Evolutionary conservation across 208 protist species (phyloP).

Genomic region (Angomonas deanei): DNA sequence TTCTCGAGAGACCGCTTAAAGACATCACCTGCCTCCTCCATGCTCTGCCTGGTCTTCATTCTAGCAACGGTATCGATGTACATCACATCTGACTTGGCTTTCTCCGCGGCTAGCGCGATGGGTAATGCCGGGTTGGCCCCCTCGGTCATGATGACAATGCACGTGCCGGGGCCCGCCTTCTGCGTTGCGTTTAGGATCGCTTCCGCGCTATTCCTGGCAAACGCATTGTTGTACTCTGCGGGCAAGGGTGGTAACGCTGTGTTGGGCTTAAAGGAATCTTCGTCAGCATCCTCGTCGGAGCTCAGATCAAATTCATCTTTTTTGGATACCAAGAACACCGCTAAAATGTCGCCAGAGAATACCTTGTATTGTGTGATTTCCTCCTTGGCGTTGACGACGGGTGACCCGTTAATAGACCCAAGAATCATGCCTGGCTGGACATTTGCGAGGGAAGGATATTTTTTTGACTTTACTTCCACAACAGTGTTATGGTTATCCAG

Average conservation of each 20-base stretch:
- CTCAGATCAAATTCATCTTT: constrained; percentile 82
- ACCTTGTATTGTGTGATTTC: constrained; percentile 43
- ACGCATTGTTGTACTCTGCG: constrained; percentile 31
- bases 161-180: constrained; percentile 41
- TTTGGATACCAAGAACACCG: constrained; percentile 28
- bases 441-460: constrained; percentile 27
- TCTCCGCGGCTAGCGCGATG: constrained; percentile 66
- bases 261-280: constrained; percentile 40
- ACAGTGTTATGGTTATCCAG: constrained; percentile 50
- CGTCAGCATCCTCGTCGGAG: constrained; percentile 62
- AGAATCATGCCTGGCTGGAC: constrained; percentile 59
- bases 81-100: constrained; percentile 66
- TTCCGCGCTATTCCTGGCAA: constrained; percentile 40
- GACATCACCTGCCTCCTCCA: constrained; percentile 59
- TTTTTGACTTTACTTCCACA: constrained; percentile 24
- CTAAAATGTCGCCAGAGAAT: constrained; percentile 39
- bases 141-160: constrained; percentile 85
- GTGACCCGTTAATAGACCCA: constrained; percentile 70
- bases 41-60: constrained; percentile 82
- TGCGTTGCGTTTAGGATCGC: constrained; percentile 56
- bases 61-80: constrained; percentile 85
- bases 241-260: constrained; percentile 27
- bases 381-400: constrained; percentile 33
- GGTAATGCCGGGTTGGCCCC: constrained; percentile 76
- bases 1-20: constrained; percentile 79